These are phyloP conservation scores for Penicillium aurantiogriseum DNA, from an alignment of 2,329 filamentous ascomycete genomes.

Conservation along the genomic window DNA sequence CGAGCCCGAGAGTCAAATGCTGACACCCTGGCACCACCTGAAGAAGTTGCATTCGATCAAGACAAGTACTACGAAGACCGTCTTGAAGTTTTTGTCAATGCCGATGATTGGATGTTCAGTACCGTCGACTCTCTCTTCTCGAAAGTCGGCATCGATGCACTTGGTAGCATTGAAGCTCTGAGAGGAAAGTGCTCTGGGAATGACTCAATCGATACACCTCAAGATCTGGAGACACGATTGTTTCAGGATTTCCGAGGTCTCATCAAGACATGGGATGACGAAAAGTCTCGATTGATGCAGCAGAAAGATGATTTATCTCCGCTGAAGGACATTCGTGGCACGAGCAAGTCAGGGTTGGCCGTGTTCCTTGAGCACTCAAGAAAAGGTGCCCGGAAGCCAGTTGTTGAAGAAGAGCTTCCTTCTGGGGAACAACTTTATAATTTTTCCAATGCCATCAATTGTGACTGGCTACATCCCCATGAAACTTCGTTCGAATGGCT, in stretches of 20 bases:
- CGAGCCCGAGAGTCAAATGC: constrained; percentile 58
- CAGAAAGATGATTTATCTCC: constrained; percentile 51
- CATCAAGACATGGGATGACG: constrained; percentile 47
- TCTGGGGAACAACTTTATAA: constrained; percentile 37
- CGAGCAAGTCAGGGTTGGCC: constrained; percentile 49
- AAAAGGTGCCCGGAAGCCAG: constrained; percentile 42
- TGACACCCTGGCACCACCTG: constrained; percentile 46
- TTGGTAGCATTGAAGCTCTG: constrained; percentile 45
- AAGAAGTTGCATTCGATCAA: constrained; percentile 52
- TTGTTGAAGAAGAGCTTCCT: constrained; percentile 40
- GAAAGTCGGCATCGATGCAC: constrained; percentile 49
- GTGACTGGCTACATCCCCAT: constrained; percentile 47
- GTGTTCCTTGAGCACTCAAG: constrained; percentile 59
- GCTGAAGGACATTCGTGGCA: constrained; percentile 49
- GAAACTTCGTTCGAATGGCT: constrained; percentile 57
- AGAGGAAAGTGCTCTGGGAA: constrained; percentile 26
- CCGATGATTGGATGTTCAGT: constrained; percentile 59
- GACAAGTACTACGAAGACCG: constrained; percentile 56
- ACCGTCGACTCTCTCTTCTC: constrained; percentile 53
- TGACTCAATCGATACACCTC: constrained; percentile 16
- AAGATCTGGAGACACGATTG: constrained; percentile 30
- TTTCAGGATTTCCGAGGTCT: constrained; percentile 47
- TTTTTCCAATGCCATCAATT: constrained; percentile 50
- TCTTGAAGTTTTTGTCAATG: constrained; percentile 52
- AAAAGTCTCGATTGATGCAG: constrained; percentile 44